Conservation (phyloP, 805 yeast genomes). For the Kockiozyma suomiensis region DNA sequence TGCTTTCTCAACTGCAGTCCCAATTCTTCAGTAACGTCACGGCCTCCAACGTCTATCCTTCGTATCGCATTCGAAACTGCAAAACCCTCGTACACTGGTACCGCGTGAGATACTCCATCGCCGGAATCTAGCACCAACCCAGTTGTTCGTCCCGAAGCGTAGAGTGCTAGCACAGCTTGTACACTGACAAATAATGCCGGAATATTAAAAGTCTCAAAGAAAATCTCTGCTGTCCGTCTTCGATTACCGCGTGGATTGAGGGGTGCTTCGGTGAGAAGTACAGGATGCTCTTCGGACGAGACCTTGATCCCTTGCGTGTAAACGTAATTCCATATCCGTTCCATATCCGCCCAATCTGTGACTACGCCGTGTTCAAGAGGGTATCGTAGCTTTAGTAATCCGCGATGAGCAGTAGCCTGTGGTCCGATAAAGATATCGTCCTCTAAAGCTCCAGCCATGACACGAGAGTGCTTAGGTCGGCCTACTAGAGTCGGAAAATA, state of each 20-base stretch:
- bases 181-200: conserved; percentile 75
- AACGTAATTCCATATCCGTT: conserved; percentile 72
- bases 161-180: conserved; percentile 79
- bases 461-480: conserved; percentile 76
- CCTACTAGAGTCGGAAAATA: conserved; percentile 72
- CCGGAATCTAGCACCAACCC: conserved; percentile 91
- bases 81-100: conserved; percentile 90
- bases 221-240: conserved; percentile 60
- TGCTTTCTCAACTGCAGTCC: conserved; percentile 66
- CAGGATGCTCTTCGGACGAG: conserved; percentile 70
- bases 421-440: conserved; percentile 73
- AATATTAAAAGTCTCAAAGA: conserved; percentile 71
- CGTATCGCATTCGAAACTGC: conserved; percentile 70
- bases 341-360: conserved; percentile 84
- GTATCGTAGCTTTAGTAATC: conserved; percentile 67
- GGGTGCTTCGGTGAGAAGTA: conserved; percentile 87
- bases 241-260: conserved; percentile 68
- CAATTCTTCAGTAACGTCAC: conserved; percentile 78
- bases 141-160: conserved; percentile 88
- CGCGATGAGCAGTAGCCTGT: conserved; percentile 71
- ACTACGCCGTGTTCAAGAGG: conserved; percentile 83
- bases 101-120: conserved; percentile 86
- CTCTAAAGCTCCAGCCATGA: conserved; percentile 72
- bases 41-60: conserved; percentile 80
- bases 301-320: conserved; percentile 60